Evolutionary conservation across 306 rosid species (phyloP), one percentile per base, ranked within the genome.

Genomic region (Calophaca sinica): DNA sequence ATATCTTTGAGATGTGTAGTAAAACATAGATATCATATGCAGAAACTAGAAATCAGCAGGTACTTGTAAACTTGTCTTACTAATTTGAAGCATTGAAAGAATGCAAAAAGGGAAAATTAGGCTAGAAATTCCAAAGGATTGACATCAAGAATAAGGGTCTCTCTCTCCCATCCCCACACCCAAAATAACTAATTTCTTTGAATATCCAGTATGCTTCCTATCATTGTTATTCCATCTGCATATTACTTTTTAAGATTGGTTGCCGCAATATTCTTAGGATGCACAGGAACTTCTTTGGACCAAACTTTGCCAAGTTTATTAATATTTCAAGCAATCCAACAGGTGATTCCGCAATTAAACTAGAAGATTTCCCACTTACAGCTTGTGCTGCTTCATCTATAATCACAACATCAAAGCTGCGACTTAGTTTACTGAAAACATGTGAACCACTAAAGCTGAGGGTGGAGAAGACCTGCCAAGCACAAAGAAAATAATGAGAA

Each of bases 341-440:
- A 76, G 7, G 20, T 72, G 38, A 76, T 35, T 62, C 54, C 2
- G 29, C 42, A 61, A 68, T 72, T 71, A 76, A 41, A 46, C 62
- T 9, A 52, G 45, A 68, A 26, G 44, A 64, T 39, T 59, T 69
- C 7, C 38, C 60, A 81, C 98, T 89, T 87, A 94, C 98, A 82
- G 98, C 97, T 82, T 94, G 98, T 64, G 96, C 98, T 77, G 98
- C 97, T 86, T 94, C 97, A 68, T 94, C 98, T 88, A 94, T 94
- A 66, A 94, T 89, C 53, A 94, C 97, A 74, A 89, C 97, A 77
- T 94, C 98, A 85, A 94, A 94, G 63, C 88, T 86, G 46, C 93
- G 93, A 81, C 82, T 87, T 77, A 86, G 87, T 87, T 87, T 91
- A 82, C 92, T 87, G 85, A 87, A 94, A 65, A 87, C 53, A 49